Evolutionary conservation across 495 filamentous ascomycete species (phyloP).

Genomic region (Lophium mytilinum): DNA sequence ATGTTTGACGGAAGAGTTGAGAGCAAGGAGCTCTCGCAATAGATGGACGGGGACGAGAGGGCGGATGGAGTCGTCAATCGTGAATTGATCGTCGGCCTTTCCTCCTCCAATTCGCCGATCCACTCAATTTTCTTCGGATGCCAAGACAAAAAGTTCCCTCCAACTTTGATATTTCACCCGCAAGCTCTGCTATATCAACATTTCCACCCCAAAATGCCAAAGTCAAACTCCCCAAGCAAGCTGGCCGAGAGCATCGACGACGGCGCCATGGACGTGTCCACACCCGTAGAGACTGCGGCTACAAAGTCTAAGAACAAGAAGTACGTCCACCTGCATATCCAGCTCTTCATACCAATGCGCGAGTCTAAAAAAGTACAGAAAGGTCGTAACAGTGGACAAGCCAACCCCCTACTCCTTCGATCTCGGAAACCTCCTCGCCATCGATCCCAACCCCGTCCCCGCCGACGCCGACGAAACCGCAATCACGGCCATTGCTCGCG

Average conservation of each 20-base stretch:
- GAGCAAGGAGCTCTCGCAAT: background rate
- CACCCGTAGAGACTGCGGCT: background rate
- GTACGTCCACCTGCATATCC: no score
- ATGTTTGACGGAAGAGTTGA: constrained; percentile 26
- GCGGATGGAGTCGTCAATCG: no score
- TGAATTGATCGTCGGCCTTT: no score
- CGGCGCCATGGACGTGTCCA: constrained; percentile 4
- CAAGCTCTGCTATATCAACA: no score
- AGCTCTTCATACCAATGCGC: no score
- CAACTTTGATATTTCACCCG: no score
- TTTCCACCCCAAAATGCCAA: no score
- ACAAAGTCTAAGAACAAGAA: no score
- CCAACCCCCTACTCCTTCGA: constrained; percentile 89
- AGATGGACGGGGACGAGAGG: no score
- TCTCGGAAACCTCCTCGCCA: constrained; percentile 72
- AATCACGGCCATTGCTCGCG: constrained; percentile 65
- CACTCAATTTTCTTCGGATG: no score
- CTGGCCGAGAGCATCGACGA: background rate
- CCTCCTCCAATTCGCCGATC: no score
- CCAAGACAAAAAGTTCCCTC: no score
- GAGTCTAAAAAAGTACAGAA: constrained; percentile 12
- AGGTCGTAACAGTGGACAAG: constrained; percentile 61
- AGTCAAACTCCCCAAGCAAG: background rate
- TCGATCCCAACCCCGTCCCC: constrained; percentile 73
- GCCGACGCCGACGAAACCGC: constrained; percentile 42